Conservation (phyloP, 2,329 filamentous ascomycete species). For the Neonectria magnoliae region DNA sequence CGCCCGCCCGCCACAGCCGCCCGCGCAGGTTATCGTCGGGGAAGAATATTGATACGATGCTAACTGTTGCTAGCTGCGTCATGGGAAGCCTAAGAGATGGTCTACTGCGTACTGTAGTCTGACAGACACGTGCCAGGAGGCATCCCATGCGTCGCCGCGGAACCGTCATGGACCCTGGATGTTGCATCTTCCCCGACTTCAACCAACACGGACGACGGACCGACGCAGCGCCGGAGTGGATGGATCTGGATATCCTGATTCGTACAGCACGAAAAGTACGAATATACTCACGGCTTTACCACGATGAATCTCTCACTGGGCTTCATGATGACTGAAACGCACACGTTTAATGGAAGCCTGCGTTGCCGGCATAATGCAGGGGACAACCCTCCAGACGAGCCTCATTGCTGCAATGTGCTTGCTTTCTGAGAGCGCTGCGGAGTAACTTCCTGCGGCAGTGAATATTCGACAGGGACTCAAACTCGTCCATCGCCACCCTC, state of each 20-base stretch:
- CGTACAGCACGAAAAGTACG: background rate
- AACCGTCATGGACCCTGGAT: background rate
- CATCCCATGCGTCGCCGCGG: background rate
- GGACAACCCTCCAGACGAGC: slow-evolving; percentile 18
- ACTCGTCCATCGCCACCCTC: background rate
- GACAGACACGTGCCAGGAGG: background rate
- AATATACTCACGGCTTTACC: background rate
- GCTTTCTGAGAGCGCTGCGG: background rate
- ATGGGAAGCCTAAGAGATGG: background rate
- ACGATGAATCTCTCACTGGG: background rate
- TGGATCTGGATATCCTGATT: background rate
- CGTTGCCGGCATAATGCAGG: slow-evolving; percentile 13
- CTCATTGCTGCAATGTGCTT: background rate
- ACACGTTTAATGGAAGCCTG: slow-evolving; percentile 1
- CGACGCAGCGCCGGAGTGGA: background rate
- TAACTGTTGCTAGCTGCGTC: background rate
- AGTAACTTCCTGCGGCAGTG: background rate
- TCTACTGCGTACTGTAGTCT: background rate
- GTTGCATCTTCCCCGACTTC: background rate
- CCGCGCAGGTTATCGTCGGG: background rate
- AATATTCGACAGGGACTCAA: background rate
- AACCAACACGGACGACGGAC: background rate
- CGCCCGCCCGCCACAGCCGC: background rate
- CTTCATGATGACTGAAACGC: slow-evolving; percentile 17
- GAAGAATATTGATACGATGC: background rate